phyloP scores from a whole-genome alignment of 2,329 filamentous ascomycete species.

The Epichloe gansuensis region DNA sequence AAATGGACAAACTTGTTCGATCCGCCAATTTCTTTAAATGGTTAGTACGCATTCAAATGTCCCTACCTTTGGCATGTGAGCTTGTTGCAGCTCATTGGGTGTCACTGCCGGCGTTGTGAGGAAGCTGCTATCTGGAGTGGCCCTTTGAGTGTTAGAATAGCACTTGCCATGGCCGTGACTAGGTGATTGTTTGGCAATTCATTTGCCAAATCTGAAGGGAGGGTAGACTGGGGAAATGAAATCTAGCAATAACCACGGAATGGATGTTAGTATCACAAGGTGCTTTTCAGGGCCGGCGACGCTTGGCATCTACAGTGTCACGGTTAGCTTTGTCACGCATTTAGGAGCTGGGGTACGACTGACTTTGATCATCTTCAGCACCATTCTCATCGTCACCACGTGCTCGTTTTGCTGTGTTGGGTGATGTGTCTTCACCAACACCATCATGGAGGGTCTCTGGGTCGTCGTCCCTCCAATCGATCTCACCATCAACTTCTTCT shows the following conservation, averaged over 20 bases:
- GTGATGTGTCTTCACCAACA: constrained; percentile 1
- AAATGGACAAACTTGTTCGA: neutral
- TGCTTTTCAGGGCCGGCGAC: constrained; percentile 9
- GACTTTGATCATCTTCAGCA: constrained; percentile 9
- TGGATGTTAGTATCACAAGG: constrained; percentile 3
- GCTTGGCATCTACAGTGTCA: constrained; percentile 9
- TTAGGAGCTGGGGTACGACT: neutral
- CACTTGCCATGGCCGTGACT: neutral
- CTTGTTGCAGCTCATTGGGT: neutral
- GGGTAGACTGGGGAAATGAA: neutral
- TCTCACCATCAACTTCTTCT: constrained; percentile 6
- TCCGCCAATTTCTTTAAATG: neutral
- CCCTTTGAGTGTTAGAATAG: neutral
- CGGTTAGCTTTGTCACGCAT: constrained; percentile 2
- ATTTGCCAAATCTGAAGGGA: neutral
- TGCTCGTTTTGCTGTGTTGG: constrained; percentile 7
- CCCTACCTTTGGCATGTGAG: neutral
- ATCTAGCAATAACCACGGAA: neutral
- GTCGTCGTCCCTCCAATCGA: constrained; percentile 12
- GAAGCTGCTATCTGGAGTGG: neutral
- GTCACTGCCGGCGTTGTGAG: neutral
- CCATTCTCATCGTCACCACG: constrained; percentile 9
- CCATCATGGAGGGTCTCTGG: constrained; percentile 1
- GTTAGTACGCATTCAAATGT: constrained; percentile 1
- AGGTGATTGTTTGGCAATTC: neutral